Base-by-base conservation (phyloP, 441 rosid genomes). In the Bruguiera hainesii region DNA sequence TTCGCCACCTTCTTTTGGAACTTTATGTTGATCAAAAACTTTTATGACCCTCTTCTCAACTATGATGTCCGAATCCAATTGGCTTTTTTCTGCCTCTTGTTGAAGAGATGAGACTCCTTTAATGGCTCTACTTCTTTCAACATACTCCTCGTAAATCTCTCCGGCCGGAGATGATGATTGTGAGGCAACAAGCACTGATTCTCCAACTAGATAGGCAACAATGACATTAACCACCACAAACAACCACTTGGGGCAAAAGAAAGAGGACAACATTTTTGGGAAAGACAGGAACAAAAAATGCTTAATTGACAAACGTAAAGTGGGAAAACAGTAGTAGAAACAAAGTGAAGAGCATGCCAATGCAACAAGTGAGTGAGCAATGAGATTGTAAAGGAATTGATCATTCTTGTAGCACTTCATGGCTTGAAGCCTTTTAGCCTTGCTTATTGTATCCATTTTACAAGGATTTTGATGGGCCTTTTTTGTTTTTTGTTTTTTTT, bases 151-250 rank as follows among this genome's bases (percentile, higher is more conserved):
- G 55, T 85, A 84, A 30, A 79, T 75, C 7, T 72, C 74, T 9
- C 28, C 4, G 0, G 19, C 29, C 0, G 76, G 63, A 5, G 79
- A 49, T 21, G 80, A 51, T 19, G 70, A 26, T 0, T 30, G n/a
- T 26, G 71, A 16, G 31, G 59, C 61, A 23, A 23, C 13, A 29
- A 80, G 59, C 75, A 46, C 77, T 19, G 86, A 84, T 73, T 85
- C 81, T 61, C 90, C 81, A 21, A 84, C 75, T 9, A 88, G 89
- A 73, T 80, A 74, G 61, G 66, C 71, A 55, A 88, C 75, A 51
- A 88, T 88, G 48, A 76, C 77, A 69, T 88, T 88, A 30, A 78
- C 81, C 1, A 85, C 75, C 7, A 88, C 3, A 63, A 88, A 85
- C 80, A 85, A 71, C 57, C 79, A 81, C 67, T 71, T 81, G 1